Evolutionary conservation across 2,329 filamentous ascomycete genomes (phyloP).

Genomic region (Ceratocystis alfenasii): DNA sequence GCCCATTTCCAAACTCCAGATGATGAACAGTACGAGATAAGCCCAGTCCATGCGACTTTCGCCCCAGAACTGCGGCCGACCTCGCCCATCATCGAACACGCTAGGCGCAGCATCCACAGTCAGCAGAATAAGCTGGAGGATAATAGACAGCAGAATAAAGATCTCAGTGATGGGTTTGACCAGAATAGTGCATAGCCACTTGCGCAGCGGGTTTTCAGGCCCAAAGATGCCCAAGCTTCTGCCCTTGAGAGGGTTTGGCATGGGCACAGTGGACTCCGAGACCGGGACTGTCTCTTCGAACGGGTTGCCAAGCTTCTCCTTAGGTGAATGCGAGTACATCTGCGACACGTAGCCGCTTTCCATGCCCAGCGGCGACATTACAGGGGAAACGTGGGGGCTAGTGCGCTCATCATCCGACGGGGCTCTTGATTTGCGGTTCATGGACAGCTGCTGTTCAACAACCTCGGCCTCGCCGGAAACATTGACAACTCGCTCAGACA

Average conservation of each 20-base stretch:
- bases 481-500: slow-evolving; percentile 97
- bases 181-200: slow-evolving; percentile 66
- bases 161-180: slow-evolving; percentile 82
- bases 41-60: slow-evolving; percentile 60
- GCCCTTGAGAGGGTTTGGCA: slow-evolving; percentile 66
- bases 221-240: slow-evolving; percentile 77
- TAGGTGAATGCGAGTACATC: slow-evolving; percentile 24
- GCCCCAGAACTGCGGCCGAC: slow-evolving; percentile 54
- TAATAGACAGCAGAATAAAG: slow-evolving; percentile 71
- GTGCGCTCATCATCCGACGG: slow-evolving; percentile 42
- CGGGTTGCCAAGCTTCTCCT: slow-evolving; percentile 20
- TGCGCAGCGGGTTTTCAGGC: slow-evolving; percentile 61
- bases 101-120: slow-evolving; percentile 67
- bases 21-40: slow-evolving; percentile 67
- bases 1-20: slow-evolving; percentile 79
- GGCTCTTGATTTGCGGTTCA: slow-evolving; percentile 48
- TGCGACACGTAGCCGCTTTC: slow-evolving; percentile 44
- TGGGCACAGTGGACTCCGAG: slow-evolving; percentile 21
- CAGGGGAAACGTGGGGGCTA: slow-evolving; percentile 25
- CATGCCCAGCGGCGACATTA: slow-evolving; percentile 28
- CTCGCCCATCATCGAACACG: slow-evolving; percentile 52
- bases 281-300: slow-evolving; percentile 23
- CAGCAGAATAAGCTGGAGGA: slow-evolving; percentile 78
- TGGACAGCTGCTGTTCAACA: slow-evolving; percentile 57
- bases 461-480: slow-evolving; percentile 85